A percentile compares a stretch with the other conserved stretches of the same genome.
phyloP scores from a whole-genome alignment of 345 rosid species.

The Citrus inodora region DNA sequence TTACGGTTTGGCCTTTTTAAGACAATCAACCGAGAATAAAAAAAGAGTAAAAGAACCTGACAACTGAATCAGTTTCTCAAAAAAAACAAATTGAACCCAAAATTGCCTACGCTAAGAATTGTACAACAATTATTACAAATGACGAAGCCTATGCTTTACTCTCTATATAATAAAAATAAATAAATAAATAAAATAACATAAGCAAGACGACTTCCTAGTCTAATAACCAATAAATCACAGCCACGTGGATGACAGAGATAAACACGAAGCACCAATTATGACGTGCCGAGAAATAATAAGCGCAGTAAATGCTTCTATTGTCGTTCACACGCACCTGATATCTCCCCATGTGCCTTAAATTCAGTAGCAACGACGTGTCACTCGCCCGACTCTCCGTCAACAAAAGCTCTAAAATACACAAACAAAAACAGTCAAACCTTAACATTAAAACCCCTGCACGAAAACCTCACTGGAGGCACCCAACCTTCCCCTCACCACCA shows the following conservation, averaged over 20 bases:
- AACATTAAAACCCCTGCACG: conserved; percentile 16
- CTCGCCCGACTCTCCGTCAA: conserved; percentile 21
- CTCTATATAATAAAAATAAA: too few species aligned
- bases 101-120: too few species aligned
- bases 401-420: conserved; percentile 9
- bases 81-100: too few species aligned
- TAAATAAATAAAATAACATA: too few species aligned
- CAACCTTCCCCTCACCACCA: neutral
- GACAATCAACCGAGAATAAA: too few species aligned
- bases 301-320: neutral
- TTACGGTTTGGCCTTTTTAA: too few species aligned
- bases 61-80: too few species aligned
- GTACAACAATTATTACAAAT: too few species aligned
- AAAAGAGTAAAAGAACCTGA: too few species aligned
- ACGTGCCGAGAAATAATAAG: neutral
- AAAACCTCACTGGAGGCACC: neutral
- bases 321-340: conserved; percentile 12
- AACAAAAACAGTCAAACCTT: conserved; percentile 22
- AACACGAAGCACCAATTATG: too few species aligned
- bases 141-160: neutral
- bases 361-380: conserved; percentile 45
- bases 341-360: conserved; percentile 32
- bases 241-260: neutral
- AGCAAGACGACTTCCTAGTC: neutral
- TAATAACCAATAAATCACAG: neutral